Base-by-base conservation (phyloP, 2,329 filamentous ascomycete species). In the Colletotrichum noveboracense region DNA sequence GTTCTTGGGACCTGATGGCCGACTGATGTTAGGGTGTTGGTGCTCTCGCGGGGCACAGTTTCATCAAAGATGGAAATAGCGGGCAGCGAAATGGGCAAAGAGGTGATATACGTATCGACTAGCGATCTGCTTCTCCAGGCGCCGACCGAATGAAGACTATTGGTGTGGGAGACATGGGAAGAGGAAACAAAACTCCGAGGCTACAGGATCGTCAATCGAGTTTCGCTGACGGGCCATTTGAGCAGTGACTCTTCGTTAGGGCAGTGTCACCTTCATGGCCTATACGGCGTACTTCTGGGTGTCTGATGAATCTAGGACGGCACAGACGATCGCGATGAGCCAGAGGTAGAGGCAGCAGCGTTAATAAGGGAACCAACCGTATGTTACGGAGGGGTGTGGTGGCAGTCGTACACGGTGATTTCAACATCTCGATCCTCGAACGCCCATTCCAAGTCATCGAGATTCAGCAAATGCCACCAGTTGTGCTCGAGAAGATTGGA, bases 351-450 rank as follows among this genome's bases (percentile, higher is more conserved):
- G 10, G 43, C 43, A 21, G 43, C 43, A 34, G 30, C 30, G 58
- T 7, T 9, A 21, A 7, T 61, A 12, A 34, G 28, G 58, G 8
- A 8, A 61, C 58, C 18, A 38, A 65, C 74, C 70, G 74, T 76
- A 76, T 60, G 48, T 76, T 76, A 76, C 74, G 70, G 74, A 74
- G 7, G 56, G 24, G 28, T 34, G 30, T 60, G 52, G 21, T 32
- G 24, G 16, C 16, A 7, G 48, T 30, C 7, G 55, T 34, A 74
- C 70, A 76, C 74, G 48, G 74, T 74, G 26, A 74, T 61, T 66
- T 60, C 36, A 74, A 76, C 74, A 76, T 76, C 74, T 76, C 74
- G 74, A 76, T 76, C 74, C 43, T 70, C 70, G 70, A 76, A 76
- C 74, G 74, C 74, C 73, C 74, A 76, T 76, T 69, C 65, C 70